Conservation (phyloP, 768 basidiomycete species). For the Kwoniella sp. region DNA sequence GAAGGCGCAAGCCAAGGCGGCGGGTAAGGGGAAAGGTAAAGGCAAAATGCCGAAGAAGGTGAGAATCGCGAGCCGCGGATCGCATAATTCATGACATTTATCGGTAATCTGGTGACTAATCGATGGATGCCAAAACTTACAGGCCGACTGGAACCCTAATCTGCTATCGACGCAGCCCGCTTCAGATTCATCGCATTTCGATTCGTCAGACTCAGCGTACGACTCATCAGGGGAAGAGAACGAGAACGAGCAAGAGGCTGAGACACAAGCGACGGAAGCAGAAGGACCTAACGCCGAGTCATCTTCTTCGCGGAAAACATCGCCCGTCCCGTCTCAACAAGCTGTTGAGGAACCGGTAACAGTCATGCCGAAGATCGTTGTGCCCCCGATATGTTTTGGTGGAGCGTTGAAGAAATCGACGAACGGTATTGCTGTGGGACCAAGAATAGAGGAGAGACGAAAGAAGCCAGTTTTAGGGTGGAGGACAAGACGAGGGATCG, state of each 20-base stretch:
- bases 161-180: slow-evolving; percentile 33
- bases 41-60: slow-evolving; percentile 34
- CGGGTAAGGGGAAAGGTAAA: slow-evolving; percentile 20
- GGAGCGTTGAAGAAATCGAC: slow-evolving; percentile 68
- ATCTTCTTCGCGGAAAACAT: background rate
- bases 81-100: too few relatives aligned
- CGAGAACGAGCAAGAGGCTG: slow-evolving; percentile 12
- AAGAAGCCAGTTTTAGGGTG: slow-evolving; percentile 29
- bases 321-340: background rate
- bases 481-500: slow-evolving; percentile 17
- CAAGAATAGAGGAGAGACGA: slow-evolving; percentile 60
- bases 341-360: background rate
- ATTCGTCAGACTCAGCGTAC: slow-evolving; percentile 44
- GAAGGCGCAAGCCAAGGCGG: slow-evolving; percentile 18
- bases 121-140: too few relatives aligned
- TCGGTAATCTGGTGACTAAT: background rate
- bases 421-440: slow-evolving; percentile 65
- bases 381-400: slow-evolving; percentile 54
- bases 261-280: background rate
- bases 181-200: slow-evolving; percentile 35
- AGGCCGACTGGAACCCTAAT: slow-evolving; percentile 38
- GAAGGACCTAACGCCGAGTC: background rate
- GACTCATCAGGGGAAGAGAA: slow-evolving; percentile 35
- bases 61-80: slow-evolving; percentile 5
- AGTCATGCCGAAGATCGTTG: background rate